Base-by-base conservation (phyloP, 768 basidiomycete species). In the Russula sp. region DNA sequence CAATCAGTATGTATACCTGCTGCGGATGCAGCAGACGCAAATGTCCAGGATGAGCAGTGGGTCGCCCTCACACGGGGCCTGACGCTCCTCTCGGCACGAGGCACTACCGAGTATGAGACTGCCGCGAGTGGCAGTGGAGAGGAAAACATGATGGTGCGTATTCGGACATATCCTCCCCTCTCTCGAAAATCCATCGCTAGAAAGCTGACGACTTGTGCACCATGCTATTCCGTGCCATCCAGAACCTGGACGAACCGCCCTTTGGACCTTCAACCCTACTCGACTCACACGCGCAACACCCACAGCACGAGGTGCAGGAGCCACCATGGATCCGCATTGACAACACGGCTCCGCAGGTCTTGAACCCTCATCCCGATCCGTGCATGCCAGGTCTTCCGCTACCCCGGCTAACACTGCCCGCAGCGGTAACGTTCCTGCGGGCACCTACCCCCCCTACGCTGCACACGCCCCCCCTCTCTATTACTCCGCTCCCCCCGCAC, bases 1-100 rank as follows among this genome's bases (percentile, higher is more conserved):
- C 40, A 50, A 31, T 27, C 49, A 18, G 22, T 42, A 14, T 62
- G 42, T 16, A 51, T 37, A 5, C 42, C 44, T 10, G 47, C 72
- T 75, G 18, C 37, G 18, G 40, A 40, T 34, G 50, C 18, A 45
- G 68, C 18, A 45, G 68, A 52, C 51, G 57, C 18, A 42, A 55
- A 31, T 14, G 18, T 63, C 20, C 62, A 63, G 45, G 62, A 63
- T 8, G 89, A 89, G 62, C 88, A 91, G 69, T 91, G 88, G 89
- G 88, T 91, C 11, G 77, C 78, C 62, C 87, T 85, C 70, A 82
- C 89, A 4, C 79, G 82, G 58, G 85, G 80, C 52, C 78, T 91
- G 64, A 79, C 80, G n/a, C 86, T 91, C 22, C 51, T 48, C 18
- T 45, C 65, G 14, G 51, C 48, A 13, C 59, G 35, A 16, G 27